Evolutionary conservation across 805 yeast genomes (phyloP).

Genomic region (Candida pini): DNA sequence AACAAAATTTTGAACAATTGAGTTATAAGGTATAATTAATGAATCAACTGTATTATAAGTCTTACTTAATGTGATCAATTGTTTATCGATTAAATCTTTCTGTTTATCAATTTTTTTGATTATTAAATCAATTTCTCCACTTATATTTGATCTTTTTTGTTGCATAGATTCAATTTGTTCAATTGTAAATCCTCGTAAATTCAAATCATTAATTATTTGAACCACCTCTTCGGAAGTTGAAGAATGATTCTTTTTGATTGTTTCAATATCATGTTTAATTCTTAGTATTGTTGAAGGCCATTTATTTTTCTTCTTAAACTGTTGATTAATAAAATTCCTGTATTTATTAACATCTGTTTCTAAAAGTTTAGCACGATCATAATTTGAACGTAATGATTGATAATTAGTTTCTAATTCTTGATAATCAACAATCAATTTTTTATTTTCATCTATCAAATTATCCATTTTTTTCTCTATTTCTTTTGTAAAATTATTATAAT

Average conservation of each 20-base stretch:
- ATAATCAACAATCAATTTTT: slow-evolving; percentile 33
- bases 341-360: slow-evolving; percentile 68
- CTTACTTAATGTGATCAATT: slow-evolving; percentile 44
- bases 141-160: slow-evolving; percentile 53
- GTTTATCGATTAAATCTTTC: slow-evolving; percentile 40
- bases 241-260: slow-evolving; percentile 34
- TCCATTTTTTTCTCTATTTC: slow-evolving; percentile 44
- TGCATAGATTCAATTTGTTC: slow-evolving; percentile 59
- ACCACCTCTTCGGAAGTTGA: slow-evolving; percentile 32
- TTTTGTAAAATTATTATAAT: slow-evolving; percentile 46
- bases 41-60: slow-evolving; percentile 47
- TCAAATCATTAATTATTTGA: slow-evolving; percentile 41
- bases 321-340: slow-evolving; percentile 61
- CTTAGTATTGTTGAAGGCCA: slow-evolving; percentile 60
- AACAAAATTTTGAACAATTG: slow-evolving; percentile 41
- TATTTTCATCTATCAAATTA: slow-evolving; percentile 36
- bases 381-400: slow-evolving; percentile 43
- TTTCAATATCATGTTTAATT: slow-evolving; percentile 48
- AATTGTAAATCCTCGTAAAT: slow-evolving; percentile 53
- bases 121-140: slow-evolving; percentile 44
- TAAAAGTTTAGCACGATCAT: slow-evolving; percentile 55
- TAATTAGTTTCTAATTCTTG: slow-evolving; percentile 39
- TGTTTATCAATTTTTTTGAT: slow-evolving; percentile 38
- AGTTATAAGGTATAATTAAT: slow-evolving; percentile 52
- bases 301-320: slow-evolving; percentile 56